Evolutionary conservation across 2,329 filamentous ascomycete species (phyloP), one percentile per base, ranked within the genome.

Genomic region (Helotiales sp.): DNA sequence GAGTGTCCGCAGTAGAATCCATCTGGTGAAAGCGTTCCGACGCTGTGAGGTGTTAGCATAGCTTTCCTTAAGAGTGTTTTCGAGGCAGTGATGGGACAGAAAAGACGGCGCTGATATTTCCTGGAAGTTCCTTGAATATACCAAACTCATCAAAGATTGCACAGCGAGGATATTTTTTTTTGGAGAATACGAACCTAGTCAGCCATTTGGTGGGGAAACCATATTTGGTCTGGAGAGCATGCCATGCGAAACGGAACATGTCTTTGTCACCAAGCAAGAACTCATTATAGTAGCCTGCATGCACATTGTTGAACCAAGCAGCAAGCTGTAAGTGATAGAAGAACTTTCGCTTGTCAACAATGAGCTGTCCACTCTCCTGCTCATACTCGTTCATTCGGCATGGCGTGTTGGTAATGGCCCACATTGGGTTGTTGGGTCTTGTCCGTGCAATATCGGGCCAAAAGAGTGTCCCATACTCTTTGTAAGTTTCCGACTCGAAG

Each of bases 201-300:
- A 58, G 10, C 55, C 55, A 58, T 34, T 51, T 54, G 9, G 33
- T 12, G 1, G 55, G 55, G 9, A 12, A 27, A 2, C 55, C 55
- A 46, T 58, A 58, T 31, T 12, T n/a, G 1, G 55, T 58, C 17
- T 54, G 49, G 5, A 58, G 29, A 24, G 55, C 55, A 54, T 58
- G 55, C 55, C 55, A 58, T 25, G 51, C 34, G 19, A 58, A 58
- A 1, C 55, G 55, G 34, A 64, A 62, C 50, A 66, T 68, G 63
- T 74, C 72, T 57, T 74, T 74, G 63, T 74, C 72, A 24, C 72
- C 72, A 2, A 73, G 66, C n/a, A 74, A 58, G 38, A 71, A 57
- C 40, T 24, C 63, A 15, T 65, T 58, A 40, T 67, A 64, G 61
- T 70, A 73, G 48, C 63, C n/a, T 9, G 33, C 57, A 4, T 66